phyloP scores from a whole-genome alignment of 352 stramenopile genomes.

The Thalassiosira mediterranea region DNA sequence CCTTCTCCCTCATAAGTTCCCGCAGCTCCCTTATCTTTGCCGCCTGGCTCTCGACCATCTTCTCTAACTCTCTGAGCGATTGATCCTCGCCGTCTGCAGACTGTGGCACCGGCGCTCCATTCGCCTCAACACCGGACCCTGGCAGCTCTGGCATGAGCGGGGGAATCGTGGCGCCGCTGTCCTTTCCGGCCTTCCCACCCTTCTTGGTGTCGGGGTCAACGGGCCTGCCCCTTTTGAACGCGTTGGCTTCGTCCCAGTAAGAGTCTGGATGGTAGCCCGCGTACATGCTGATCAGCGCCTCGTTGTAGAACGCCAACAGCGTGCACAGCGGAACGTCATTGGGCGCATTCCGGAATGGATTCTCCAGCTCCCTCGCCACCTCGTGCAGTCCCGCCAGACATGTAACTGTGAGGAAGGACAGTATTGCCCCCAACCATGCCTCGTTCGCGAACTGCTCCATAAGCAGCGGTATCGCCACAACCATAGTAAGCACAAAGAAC shows the following conservation, averaged over 20 bases:
- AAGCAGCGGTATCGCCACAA: conserved; percentile 44
- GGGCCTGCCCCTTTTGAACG: conserved; percentile 5
- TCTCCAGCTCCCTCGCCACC: conserved; percentile 64
- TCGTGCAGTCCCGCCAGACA: conserved; percentile 60
- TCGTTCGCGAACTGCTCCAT: conserved; percentile 56
- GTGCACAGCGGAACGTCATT: conserved; percentile 65
- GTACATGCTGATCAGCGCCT: conserved; percentile 61
- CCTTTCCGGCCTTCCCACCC: not conserved
- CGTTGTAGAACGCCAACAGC: conserved; percentile 61
- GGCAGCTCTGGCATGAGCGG: not conserved
- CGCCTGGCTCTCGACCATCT: conserved; percentile 32
- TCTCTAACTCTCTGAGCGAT: conserved; percentile 13
- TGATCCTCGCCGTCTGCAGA: conserved; percentile 3
- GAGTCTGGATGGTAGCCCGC: conserved; percentile 59
- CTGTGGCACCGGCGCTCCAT: no score
- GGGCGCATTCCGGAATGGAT: conserved; percentile 67
- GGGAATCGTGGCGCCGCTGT: not conserved
- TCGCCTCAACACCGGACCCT: not conserved
- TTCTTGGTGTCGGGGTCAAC: conserved; percentile 10
- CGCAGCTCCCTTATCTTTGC: conserved; percentile 31
- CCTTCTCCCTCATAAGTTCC: conserved; percentile 22
- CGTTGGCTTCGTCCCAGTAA: conserved; percentile 48
- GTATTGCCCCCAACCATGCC: conserved; percentile 35
- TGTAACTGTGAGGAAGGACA: conserved; percentile 49
- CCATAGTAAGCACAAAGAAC: conserved; percentile 48